Evolutionary conservation across 768 basidiomycete species (phyloP).

Genomic region (Cystobasidium ongulense): DNA sequence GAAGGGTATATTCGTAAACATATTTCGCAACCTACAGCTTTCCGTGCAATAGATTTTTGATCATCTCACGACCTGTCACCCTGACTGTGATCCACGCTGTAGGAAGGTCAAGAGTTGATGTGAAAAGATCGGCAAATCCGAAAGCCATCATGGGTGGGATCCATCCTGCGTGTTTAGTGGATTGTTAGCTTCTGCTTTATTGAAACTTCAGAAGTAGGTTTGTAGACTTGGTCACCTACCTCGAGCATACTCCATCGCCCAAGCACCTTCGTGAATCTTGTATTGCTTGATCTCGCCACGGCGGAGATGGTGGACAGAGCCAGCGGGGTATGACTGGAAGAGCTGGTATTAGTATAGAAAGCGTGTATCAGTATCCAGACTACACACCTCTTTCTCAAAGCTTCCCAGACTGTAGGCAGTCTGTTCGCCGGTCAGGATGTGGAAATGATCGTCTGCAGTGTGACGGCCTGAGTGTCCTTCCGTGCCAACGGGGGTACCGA

Average conservation of each 20-base stretch:
- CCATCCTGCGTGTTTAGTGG: conserved; percentile 59
- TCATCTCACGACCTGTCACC: conserved; percentile 74
- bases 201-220: background rate
- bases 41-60: conserved; percentile 67
- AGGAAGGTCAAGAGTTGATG: conserved; percentile 78
- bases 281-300: conserved; percentile 88
- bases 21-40: conserved; percentile 57
- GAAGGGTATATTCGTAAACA: background rate
- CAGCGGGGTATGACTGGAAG: conserved; percentile 59
- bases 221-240: conserved; percentile 60
- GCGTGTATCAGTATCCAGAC: background rate
- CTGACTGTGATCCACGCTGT: conserved; percentile 69
- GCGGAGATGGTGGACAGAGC: conserved; percentile 72
- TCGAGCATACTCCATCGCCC: conserved; percentile 86
- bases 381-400: conserved; percentile 64
- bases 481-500: conserved; percentile 80
- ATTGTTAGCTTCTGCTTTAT: background rate
- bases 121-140: conserved; percentile 72
- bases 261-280: conserved; percentile 93
- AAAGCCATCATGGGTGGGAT: conserved; percentile 95
- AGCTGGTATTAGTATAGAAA: background rate
- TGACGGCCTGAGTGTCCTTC: conserved; percentile 93
- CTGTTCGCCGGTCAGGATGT: conserved; percentile 87
- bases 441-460: conserved; percentile 95
- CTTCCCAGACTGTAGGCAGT: conserved; percentile 80